These are phyloP conservation scores for Cornus kousa DNA, from an alignment of 148 eudicot species.

Conservation along the genomic window DNA sequence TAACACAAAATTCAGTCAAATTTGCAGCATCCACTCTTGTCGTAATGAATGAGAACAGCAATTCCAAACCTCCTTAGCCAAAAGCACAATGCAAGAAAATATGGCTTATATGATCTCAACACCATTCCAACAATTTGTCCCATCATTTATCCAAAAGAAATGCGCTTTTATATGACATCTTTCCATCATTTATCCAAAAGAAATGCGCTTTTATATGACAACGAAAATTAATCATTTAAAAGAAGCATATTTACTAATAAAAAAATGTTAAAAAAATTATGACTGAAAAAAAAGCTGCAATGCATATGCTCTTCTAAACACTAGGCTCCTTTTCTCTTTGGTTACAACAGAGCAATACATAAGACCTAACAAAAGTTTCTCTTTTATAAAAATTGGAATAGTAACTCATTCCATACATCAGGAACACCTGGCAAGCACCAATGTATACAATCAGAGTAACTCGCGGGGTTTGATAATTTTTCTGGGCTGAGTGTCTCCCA, in stretches of 20 bases:
- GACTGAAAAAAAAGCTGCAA: background rate
- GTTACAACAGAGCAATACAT: background rate
- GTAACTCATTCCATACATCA: slow-evolving; percentile 81
- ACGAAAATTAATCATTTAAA: background rate
- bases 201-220: background rate
- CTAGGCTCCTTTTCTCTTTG: background rate
- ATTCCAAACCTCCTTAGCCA: too few species aligned
- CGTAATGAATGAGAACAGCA: too few species aligned
- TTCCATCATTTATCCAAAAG: too few species aligned
- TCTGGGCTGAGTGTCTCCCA: slow-evolving; percentile 80
- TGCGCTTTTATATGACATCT: background rate
- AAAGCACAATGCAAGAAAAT: too few species aligned
- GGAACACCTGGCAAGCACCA: slow-evolving; percentile 96
- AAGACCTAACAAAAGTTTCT: background rate
- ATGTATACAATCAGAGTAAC: slow-evolving; percentile 90
- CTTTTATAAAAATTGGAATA: slow-evolving; percentile 65
- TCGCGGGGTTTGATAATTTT: slow-evolving; percentile 60
- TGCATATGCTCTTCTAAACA: background rate
- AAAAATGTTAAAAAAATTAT: background rate
- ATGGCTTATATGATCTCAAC: too few species aligned
- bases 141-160: too few species aligned
- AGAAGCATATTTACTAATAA: background rate
- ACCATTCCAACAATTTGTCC: too few species aligned
- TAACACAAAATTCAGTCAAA: too few species aligned
- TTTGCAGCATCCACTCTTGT: too few species aligned